Percentiles rank a stretch among this genome's conserved stretches.
Conservation (phyloP, 2,329 filamentous ascomycete species). For the Dichotomopilus funicola region DNA sequence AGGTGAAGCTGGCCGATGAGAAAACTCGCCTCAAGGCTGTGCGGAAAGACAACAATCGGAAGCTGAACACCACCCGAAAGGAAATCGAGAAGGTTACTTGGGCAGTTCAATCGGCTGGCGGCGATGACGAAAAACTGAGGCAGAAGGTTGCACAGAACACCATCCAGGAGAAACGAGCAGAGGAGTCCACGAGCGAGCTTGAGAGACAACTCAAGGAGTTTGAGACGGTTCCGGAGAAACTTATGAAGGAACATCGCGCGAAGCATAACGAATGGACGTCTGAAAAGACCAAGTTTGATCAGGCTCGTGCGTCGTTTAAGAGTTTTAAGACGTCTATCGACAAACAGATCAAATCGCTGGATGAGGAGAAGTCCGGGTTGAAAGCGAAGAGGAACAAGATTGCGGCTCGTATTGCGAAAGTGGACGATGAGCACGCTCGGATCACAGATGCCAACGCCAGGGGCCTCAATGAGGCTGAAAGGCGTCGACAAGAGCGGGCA, state of each 20-base stretch:
- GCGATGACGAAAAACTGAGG: conserved; percentile 67
- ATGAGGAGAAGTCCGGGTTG: conserved; percentile 56
- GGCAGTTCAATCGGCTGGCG: conserved; percentile 61
- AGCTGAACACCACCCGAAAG: conserved; percentile 60
- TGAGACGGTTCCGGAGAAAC: conserved; percentile 56
- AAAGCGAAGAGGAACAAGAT: conserved; percentile 68
- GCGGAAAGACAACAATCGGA: conserved; percentile 68
- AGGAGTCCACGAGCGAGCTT: conserved; percentile 29
- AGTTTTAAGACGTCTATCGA: conserved; percentile 56
- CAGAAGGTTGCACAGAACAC: conserved; percentile 71
- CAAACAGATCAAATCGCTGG: conserved; percentile 54
- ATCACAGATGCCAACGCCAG: conserved; percentile 63
- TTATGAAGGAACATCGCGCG: conserved; percentile 50
- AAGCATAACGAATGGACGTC: conserved; percentile 46
- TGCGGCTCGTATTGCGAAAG: conserved; percentile 62
- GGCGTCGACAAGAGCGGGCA: conserved; percentile 45
- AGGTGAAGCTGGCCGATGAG: conserved; percentile 63
- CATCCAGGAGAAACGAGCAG: conserved; percentile 61
- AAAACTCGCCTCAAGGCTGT: conserved; percentile 61
- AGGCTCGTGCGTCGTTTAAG: conserved; percentile 47
- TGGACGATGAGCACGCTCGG: conserved; percentile 64
- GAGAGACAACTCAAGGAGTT: conserved; percentile 59
- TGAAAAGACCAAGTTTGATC: conserved; percentile 56
- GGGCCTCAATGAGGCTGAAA: conserved; percentile 57
- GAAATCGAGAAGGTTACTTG: conserved; percentile 65